Evolutionary conservation across 345 rosid species (phyloP).

Genomic region (Eucalyptus regnans): DNA sequence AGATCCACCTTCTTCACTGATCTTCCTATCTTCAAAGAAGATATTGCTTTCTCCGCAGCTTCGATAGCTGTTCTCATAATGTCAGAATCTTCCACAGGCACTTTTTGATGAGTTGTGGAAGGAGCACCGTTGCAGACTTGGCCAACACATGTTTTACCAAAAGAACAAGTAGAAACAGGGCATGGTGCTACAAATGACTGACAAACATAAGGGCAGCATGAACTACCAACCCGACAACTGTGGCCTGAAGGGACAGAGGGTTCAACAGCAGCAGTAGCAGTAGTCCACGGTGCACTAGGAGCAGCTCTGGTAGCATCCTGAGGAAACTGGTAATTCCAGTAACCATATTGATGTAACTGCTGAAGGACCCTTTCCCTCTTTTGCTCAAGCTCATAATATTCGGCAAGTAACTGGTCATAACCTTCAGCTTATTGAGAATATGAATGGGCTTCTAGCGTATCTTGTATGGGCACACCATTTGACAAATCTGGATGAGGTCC

Average conservation of each 20-base stretch:
- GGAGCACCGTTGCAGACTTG: conserved; percentile 1
- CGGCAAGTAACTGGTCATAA: conserved; percentile 30
- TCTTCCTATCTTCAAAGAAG: conserved; percentile 14
- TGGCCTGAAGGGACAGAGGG: conserved; percentile 6
- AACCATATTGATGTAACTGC: conserved; percentile 31
- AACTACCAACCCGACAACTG: conserved; percentile 5
- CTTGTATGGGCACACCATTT: neutral
- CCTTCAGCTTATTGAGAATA: conserved; percentile 15
- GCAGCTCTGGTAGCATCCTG: conserved; percentile 18
- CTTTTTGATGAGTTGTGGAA: neutral
- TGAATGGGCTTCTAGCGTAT: neutral
- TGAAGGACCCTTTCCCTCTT: conserved; percentile 36
- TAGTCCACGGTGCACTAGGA: conserved; percentile 10
- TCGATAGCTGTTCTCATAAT: conserved; percentile 37
- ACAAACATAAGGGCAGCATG: conserved; percentile 27
- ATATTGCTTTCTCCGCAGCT: conserved; percentile 45
- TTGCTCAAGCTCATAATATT: conserved; percentile 57
- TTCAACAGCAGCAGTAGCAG: conserved; percentile 11
- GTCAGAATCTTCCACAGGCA: neutral
- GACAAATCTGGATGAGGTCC: conserved; percentile 3
- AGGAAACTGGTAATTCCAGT: conserved; percentile 14
- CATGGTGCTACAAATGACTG: conserved; percentile 17
- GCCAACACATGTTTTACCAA: neutral
- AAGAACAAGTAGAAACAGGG: conserved; percentile 18
- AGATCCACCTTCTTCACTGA: conserved; percentile 16